Conservation (phyloP, 257 asterid species). For the Linderniella brevidens region DNA sequence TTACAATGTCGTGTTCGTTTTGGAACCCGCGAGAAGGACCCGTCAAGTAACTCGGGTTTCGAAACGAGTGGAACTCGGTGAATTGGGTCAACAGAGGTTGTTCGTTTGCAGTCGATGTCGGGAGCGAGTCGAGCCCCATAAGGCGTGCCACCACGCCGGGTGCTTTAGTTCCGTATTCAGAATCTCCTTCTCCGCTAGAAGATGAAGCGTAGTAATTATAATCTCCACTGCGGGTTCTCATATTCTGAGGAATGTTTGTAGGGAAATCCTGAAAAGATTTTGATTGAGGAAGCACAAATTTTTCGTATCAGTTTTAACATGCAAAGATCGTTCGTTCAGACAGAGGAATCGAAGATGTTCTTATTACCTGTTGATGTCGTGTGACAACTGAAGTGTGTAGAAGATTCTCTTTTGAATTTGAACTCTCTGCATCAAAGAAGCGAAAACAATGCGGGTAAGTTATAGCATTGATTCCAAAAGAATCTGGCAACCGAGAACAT, state of each 20-base stretch:
- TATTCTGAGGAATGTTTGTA: conserved; percentile 24
- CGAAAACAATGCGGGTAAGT: conserved; percentile 7
- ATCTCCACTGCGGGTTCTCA: conserved; percentile 20
- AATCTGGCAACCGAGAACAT: conserved; percentile 2
- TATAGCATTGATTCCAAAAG: neutral
- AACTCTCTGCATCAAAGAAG: conserved; percentile 33
- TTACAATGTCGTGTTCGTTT: conserved; percentile 59
- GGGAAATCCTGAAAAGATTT: conserved; percentile 34
- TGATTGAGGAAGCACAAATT: conserved; percentile 9
- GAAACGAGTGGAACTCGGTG: conserved; percentile 37
- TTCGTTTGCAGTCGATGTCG: conserved; percentile 38
- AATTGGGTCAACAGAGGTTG: conserved; percentile 21
- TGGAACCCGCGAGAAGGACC: conserved; percentile 21
- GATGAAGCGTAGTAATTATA: conserved; percentile 43
- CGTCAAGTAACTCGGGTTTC: conserved; percentile 39
- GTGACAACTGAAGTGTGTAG: conserved; percentile 29
- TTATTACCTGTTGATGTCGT: conserved; percentile 41
- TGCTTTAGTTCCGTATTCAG: conserved; percentile 38
- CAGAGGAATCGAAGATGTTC: neutral
- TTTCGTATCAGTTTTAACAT: neutral
- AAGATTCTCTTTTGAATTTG: conserved; percentile 37
- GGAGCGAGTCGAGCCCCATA: conserved; percentile 92
- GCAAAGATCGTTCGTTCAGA: neutral
- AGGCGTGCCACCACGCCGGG: conserved; percentile 99
- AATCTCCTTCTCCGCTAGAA: conserved; percentile 48